Evolutionary conservation across 2,329 filamentous ascomycete species (phyloP).

Genomic region (Tolypocladium ovalisporum): DNA sequence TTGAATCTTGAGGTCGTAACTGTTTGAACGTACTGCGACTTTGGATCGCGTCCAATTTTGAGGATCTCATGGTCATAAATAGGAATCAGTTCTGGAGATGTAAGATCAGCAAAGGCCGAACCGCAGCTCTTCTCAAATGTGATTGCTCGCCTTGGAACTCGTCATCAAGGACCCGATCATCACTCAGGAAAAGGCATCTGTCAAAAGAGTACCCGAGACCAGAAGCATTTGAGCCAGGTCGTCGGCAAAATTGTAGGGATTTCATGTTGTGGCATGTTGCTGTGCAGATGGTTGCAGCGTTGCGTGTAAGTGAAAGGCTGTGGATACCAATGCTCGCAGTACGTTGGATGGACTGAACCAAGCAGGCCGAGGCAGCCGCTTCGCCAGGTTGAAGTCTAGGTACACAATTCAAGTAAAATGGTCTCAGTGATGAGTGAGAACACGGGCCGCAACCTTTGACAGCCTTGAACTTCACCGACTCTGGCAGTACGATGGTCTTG

Average conservation of each 20-base stretch:
- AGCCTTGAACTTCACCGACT: not conserved
- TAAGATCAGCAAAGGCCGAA: not conserved
- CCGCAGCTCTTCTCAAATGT: not conserved
- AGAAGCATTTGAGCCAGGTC: not conserved
- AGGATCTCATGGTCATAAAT: conserved; percentile 19
- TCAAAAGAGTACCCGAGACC: not conserved
- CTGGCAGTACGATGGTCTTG: not conserved
- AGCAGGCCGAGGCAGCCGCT: not conserved
- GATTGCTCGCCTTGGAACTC: conserved; percentile 1
- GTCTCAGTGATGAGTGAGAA: not conserved
- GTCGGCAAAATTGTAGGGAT: not conserved
- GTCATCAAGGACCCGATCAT: not conserved
- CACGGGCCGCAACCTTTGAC: not conserved
- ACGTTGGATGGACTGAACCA: not conserved
- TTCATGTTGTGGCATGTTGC: too few species aligned
- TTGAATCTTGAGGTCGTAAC: not conserved
- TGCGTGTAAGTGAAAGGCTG: not conserved
- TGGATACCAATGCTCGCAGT: not conserved
- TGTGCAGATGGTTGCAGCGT: too few species aligned
- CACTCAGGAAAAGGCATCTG: not conserved
- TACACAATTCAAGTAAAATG: not conserved
- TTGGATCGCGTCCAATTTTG: conserved; percentile 23
- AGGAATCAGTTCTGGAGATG: conserved; percentile 14
- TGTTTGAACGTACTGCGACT: conserved; percentile 17
- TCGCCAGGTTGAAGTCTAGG: too few species aligned